A percentile compares a stretch with the other conserved stretches of the same genome.
These are phyloP conservation scores for Arthrobotrys entomopaga DNA, from an alignment of 2,329 filamentous ascomycete species.

Conservation along the genomic window DNA sequence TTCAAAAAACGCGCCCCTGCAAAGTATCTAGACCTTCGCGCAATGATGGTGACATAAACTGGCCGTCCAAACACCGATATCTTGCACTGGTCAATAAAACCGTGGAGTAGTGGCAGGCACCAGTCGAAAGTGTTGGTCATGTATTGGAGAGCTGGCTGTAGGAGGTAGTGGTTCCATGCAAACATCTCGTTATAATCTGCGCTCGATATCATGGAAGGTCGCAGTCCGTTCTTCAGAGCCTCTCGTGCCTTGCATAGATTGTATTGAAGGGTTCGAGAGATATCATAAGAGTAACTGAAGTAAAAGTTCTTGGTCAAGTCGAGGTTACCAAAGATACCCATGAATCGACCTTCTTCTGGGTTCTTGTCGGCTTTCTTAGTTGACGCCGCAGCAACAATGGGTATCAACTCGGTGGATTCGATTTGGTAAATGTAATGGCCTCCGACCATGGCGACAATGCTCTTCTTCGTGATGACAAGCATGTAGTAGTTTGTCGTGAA, in stretches of 20 bases:
- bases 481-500: conserved; percentile 98
- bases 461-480: conserved; percentile 94
- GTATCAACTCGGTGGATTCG: conserved; percentile 90
- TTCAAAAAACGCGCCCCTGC: conserved; percentile 95
- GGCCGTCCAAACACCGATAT: conserved; percentile 86
- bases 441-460: conserved; percentile 93
- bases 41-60: conserved; percentile 93
- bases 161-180: conserved; percentile 92
- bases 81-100: conserved; percentile 90
- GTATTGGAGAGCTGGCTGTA: conserved; percentile 76
- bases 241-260: conserved; percentile 86
- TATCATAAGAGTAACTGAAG: conserved; percentile 97
- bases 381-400: conserved; percentile 75
- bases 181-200: conserved; percentile 92
- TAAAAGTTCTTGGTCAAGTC: conserved; percentile 94
- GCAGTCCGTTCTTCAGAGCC: conserved; percentile 73
- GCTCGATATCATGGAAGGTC: conserved; percentile 65
- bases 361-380: conserved; percentile 81
- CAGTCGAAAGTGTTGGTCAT: conserved; percentile 89
- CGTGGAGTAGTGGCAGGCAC: conserved; percentile 95
- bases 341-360: conserved; percentile 86
- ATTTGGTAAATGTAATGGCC: conserved; percentile 96
- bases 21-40: conserved; percentile 88
- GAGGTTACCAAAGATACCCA: conserved; percentile 87
- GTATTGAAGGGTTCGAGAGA: conserved; percentile 89